Evolutionary conservation across 2,329 filamentous ascomycete species (phyloP).

Genomic region (Teratosphaeria viscida): DNA sequence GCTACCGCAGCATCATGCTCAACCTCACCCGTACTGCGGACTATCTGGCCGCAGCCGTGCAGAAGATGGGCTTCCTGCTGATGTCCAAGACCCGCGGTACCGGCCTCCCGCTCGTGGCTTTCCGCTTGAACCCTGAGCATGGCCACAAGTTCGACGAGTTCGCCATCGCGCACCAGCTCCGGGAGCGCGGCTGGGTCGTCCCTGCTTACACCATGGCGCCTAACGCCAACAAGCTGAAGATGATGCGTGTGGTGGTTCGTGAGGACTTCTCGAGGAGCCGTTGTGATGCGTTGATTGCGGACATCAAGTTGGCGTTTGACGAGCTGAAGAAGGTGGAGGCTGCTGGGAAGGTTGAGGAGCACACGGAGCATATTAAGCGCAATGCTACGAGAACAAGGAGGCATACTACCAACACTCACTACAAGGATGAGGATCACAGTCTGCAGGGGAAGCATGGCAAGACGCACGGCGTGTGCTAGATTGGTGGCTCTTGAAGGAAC

Average conservation of each 20-base stretch:
- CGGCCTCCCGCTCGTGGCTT: constrained; percentile 83
- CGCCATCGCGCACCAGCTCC: constrained; percentile 64
- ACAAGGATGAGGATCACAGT: constrained; percentile 69
- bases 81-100: constrained; percentile 70
- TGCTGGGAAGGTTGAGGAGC: constrained; percentile 53
- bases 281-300: constrained; percentile 65
- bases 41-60: constrained; percentile 66
- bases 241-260: constrained; percentile 83
- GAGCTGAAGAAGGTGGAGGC: constrained; percentile 65
- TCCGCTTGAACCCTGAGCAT: constrained; percentile 55
- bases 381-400: constrained; percentile 14
- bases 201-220: constrained; percentile 97
- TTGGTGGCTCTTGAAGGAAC: background rate
- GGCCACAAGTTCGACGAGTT: constrained; percentile 47
- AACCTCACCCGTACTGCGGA: constrained; percentile 86
- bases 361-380: constrained; percentile 41
- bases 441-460: constrained; percentile 85
- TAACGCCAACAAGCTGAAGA: constrained; percentile 70
- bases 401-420: constrained; percentile 33
- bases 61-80: constrained; percentile 71
- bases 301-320: constrained; percentile 67
- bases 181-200: constrained; percentile 82
- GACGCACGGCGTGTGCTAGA: constrained; percentile 74
- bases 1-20: constrained; percentile 86
- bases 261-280: constrained; percentile 81